Base-by-base conservation (phyloP, 2,329 filamentous ascomycete species). In the Polytolypa hystricis region DNA sequence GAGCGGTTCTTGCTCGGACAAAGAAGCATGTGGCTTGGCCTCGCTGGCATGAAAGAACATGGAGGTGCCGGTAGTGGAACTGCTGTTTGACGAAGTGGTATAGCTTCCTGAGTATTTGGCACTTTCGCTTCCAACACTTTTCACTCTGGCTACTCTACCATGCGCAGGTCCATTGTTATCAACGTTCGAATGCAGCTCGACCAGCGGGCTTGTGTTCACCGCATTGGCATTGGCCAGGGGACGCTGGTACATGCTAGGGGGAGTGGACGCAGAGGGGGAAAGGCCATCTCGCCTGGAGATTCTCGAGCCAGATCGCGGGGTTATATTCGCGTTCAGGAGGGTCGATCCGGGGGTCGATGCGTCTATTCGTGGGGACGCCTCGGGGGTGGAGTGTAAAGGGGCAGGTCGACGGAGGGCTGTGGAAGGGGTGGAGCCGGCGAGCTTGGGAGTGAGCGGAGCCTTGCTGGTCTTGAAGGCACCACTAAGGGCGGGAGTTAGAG, bases 1-100 rank as follows among this genome's bases (percentile, higher is more conserved):
- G 51, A 39, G 5, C n/a, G 42, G 35, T 21, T 58, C 57, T 17
- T 44, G 30, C 16, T 62, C 57, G 17, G 37, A 29, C 3, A 55
- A 54, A n/a, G 61, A 63, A 20, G 61, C 61, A 18, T 62, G 46
- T 15, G 66, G 60, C 48, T 73, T 79, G 26, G 73, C 81, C 48
- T 94, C 84, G 55, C 79, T 84, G 18, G 87, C 91, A 56, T 93
- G 87, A 57, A 98, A 95, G 70, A 96, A 96, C 64, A 85, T 89
- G 36, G 79, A 61, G 20, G 32, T 33, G 11, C 51, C 54, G 21
- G 21, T 25, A n/a, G 55, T 45, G 4, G 55, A 42, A 28, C 54
- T 51, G 33, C 55, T 62, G 38, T 47, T 57, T 35, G 52, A 59
- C 4, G 54, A 60, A 36, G 45, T 55, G 14, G 49, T 25, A n/a